These are phyloP conservation scores for Platismatia glauca DNA, from an alignment of 495 filamentous ascomycete genomes.

Conservation along the genomic window DNA sequence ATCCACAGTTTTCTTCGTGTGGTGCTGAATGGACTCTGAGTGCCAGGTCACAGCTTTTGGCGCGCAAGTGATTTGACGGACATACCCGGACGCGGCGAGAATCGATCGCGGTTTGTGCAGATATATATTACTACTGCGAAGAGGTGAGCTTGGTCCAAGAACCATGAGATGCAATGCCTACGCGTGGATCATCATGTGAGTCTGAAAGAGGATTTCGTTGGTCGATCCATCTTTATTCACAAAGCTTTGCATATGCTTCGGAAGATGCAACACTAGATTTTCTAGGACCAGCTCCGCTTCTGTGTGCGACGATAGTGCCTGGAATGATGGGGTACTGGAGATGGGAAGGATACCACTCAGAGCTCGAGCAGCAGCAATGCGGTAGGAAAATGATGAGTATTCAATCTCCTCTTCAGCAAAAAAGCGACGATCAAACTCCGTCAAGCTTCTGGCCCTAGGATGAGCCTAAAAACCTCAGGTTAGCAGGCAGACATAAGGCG, in stretches of 20 bases:
- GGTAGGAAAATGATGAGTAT: conserved; percentile 37
- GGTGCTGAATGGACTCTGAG: not conserved
- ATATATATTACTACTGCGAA: conserved; percentile 22
- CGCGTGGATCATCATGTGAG: conserved; percentile 71
- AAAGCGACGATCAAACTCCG: not conserved
- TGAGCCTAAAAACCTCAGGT: not conserved
- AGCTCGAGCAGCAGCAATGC: conserved; percentile 58
- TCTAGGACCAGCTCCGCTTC: conserved; percentile 66
- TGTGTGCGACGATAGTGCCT: conserved; percentile 34
- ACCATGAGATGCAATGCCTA: conserved; percentile 32
- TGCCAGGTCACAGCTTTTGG: not conserved
- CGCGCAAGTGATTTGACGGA: not conserved
- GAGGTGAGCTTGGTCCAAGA: conserved; percentile 12
- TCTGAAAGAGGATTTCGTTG: conserved; percentile 90
- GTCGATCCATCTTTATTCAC: conserved; percentile 57
- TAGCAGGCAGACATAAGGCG: not conserved
- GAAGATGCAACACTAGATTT: conserved; percentile 77
- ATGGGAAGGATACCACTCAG: conserved; percentile 64
- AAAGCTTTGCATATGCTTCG: conserved; percentile 62
- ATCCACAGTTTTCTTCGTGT: conserved; percentile 57
- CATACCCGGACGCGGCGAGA: not conserved
- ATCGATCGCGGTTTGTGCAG: not conserved
- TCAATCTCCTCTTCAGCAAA: conserved; percentile 19
- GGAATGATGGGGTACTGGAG: conserved; percentile 25
- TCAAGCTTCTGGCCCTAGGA: not conserved